A percentile compares a stretch with the other conserved stretches of the same genome.
Conservation (phyloP, 352 stramenopile species). For the Phytophthora cryptogea region DNA sequence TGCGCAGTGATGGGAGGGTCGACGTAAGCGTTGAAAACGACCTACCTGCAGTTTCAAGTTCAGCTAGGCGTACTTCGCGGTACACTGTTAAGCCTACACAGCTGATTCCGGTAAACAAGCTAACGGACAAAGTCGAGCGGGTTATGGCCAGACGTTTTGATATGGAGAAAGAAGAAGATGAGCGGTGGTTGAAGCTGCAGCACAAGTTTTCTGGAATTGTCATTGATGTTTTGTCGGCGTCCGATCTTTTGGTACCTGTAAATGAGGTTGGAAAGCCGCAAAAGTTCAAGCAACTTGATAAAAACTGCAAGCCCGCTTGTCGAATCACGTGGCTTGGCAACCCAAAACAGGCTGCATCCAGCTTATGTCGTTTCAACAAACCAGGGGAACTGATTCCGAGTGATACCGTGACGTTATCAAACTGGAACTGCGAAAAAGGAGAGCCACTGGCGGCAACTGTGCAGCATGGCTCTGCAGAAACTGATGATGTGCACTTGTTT, state of each 20-base stretch:
- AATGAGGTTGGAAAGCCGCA: slow-evolving; percentile 1
- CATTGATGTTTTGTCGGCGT: slow-evolving; percentile 53
- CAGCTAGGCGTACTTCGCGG: slow-evolving; percentile 4
- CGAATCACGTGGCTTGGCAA: slow-evolving; percentile 58
- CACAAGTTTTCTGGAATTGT: slow-evolving; percentile 47
- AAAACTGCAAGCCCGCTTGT: slow-evolving; percentile 35
- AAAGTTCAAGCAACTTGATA: slow-evolving; percentile 12
- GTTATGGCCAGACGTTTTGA: slow-evolving; percentile 47
- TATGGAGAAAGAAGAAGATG: slow-evolving; percentile 12
- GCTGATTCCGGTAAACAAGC: slow-evolving; percentile 53
- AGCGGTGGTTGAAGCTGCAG: slow-evolving; percentile 36
- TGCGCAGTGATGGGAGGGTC: slow-evolving; percentile 57
- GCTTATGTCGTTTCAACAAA: slow-evolving; percentile 9
- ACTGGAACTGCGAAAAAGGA: slow-evolving; percentile 22
- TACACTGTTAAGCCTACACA: slow-evolving; percentile 17
- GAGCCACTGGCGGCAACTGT: slow-evolving; percentile 22
- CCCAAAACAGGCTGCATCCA: slow-evolving; percentile 10
- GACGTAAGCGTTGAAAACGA: slow-evolving; percentile 48
- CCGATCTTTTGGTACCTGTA: slow-evolving; percentile 39
- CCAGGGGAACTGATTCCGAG: slow-evolving; percentile 35
- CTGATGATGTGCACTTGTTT: slow-evolving; percentile 35
- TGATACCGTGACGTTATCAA: slow-evolving; percentile 11
- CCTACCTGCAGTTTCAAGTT: not conserved
- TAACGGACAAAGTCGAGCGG: slow-evolving; percentile 38
- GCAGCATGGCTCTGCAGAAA: slow-evolving; percentile 12